Evolutionary conservation across 768 basidiomycete genomes (phyloP), one percentile per base, ranked within the genome.

Genomic region (Tulasnella sp.): DNA sequence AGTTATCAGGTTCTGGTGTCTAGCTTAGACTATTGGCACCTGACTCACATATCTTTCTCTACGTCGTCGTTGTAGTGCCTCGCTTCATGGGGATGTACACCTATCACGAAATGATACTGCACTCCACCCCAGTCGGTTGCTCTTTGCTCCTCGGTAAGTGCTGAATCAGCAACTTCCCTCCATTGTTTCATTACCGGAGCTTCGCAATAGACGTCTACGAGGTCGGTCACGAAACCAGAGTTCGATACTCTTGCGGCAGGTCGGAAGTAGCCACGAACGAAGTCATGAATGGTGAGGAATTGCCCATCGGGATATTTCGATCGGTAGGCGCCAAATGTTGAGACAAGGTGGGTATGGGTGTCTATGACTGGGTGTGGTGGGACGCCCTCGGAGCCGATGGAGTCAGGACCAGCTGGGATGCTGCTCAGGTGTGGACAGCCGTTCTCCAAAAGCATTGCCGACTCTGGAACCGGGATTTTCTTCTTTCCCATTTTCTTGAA

Each of bases 171-270:
- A 64, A 92, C 84, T 77, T 90, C 90, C 79, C 84, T 87, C 92
- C 92, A 94, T 0, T 74, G 77, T 40, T 78, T 83, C 77, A 84
- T 84, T 17, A 93, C 88, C 0, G 93, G 91, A 0, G 91, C 91
- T 80, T 94, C 94, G 79, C 94, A 96, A 91, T 92, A 96, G 2
- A 96, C 94, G 79, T 96, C 94, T 7, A 96, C 89, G 73, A 95
- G 86, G 6, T 89, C 86, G 72, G 88, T 84, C 3, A 94, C 88
- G 45, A 86, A 86, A 37, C 87, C 79, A 71, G 71, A 36, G 40
- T 76, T 76, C n/a, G 73, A 12, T 39, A 39, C 67, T 36, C 31
- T 54, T 0, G 25, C 45, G 3, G 7, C 19, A 22, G 74, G n/a
- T 25, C 69, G 29, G 79, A 91, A 93, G 80, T 92, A 81, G 19